These are phyloP conservation scores for Teratosphaeria zuluensis DNA, from an alignment of 2,329 filamentous ascomycete genomes.

Conservation along the genomic window DNA sequence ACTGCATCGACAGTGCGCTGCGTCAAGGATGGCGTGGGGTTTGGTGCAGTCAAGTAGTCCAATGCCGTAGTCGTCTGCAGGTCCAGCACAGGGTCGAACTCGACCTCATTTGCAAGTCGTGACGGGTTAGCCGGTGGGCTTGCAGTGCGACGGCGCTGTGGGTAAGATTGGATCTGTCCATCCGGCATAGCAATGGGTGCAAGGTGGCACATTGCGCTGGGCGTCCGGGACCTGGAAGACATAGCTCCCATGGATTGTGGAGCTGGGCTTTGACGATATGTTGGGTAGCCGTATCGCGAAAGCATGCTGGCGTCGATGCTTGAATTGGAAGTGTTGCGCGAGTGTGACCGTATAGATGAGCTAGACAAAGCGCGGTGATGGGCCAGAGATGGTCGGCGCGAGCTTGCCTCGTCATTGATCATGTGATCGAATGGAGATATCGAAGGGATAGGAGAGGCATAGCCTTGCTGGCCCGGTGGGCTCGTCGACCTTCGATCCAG, in stretches of 20 bases:
- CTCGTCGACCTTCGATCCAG: conserved; percentile 17
- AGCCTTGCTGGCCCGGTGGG: conserved; percentile 10
- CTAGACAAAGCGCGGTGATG: conserved; percentile 15
- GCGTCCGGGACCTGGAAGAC: conserved; percentile 21
- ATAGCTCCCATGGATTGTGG: conserved; percentile 22
- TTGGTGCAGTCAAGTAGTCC: conserved; percentile 66
- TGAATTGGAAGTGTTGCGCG: conserved; percentile 22
- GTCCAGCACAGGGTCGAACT: conserved; percentile 25
- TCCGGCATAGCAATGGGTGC: conserved; percentile 23
- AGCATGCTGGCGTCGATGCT: conserved; percentile 26
- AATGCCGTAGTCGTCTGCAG: conserved; percentile 57
- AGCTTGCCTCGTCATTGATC: conserved; percentile 8
- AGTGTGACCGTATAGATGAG: conserved; percentile 17
- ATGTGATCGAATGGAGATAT: conserved; percentile 13
- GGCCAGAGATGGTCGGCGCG: conserved; percentile 15
- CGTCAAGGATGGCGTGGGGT: conserved; percentile 74
- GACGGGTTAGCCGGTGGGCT: conserved; percentile 35
- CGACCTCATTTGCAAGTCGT: conserved; percentile 30
- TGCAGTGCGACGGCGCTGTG: conserved; percentile 17
- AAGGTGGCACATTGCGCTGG: conserved; percentile 27
- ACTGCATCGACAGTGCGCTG: conserved; percentile 61
- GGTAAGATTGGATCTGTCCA: conserved; percentile 23
- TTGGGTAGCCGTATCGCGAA: conserved; percentile 66
- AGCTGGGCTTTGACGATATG: conserved; percentile 46
- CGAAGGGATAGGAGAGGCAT: conserved; percentile 9